Conservation (phyloP, 163 green algal genomes). For the Scenedesmus sp. region DNA sequence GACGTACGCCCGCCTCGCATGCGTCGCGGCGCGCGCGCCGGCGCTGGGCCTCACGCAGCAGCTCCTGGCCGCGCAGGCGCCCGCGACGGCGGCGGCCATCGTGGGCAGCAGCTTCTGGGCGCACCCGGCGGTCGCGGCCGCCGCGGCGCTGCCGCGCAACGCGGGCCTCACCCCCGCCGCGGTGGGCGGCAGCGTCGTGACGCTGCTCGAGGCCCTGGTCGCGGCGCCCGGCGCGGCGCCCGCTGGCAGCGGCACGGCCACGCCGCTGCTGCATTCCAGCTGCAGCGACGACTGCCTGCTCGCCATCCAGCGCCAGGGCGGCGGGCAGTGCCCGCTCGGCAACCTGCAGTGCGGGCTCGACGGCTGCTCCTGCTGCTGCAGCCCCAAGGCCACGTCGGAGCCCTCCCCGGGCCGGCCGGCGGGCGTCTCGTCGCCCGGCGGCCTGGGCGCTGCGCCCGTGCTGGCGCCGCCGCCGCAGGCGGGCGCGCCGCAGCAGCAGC, state of each 20-base stretch:
- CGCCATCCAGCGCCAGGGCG: conserved; percentile 3
- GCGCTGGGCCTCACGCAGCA: background rate
- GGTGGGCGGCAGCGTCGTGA: background rate
- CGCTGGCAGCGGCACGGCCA: background rate
- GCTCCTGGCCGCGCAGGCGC: conserved; percentile 19
- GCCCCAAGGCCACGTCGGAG: conserved; percentile 30
- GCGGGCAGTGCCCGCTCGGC: background rate
- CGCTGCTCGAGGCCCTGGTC: conserved; percentile 13
- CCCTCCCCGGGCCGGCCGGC: background rate
- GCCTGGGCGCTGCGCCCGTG: no score
- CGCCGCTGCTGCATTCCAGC: conserved; percentile 19
- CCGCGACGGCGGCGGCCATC: background rate
- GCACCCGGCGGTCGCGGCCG: conserved; percentile 11
- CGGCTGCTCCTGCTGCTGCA: background rate
- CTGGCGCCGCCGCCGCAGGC: no score
- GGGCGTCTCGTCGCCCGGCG: background rate
- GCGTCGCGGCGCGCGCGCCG: background rate
- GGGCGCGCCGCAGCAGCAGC: background rate
- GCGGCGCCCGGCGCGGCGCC: background rate
- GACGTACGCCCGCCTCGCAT: conserved; percentile 2
- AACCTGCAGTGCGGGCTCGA: background rate
- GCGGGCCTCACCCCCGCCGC: background rate
- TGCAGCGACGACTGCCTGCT: conserved; percentile 32
- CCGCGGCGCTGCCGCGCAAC: background rate
- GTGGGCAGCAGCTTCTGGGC: conserved; percentile 28